Conservation (phyloP, 1,139 yeast species). For the Sugiyamaella paludigena region DNA sequence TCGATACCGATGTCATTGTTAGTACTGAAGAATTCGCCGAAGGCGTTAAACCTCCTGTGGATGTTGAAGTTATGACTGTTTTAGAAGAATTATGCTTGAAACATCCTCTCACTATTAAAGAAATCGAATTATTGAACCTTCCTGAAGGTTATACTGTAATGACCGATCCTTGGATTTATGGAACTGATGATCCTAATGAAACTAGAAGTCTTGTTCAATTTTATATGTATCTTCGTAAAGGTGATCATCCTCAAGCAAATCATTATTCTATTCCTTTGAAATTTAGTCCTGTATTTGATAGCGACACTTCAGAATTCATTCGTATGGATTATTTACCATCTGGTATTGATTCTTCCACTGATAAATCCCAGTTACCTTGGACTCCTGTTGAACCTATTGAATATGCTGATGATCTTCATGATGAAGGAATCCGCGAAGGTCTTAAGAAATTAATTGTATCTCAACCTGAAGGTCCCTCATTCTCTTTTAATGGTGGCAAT, state of each 20-base stretch:
- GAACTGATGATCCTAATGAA: slow-evolving; percentile 50
- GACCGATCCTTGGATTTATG: slow-evolving; percentile 71
- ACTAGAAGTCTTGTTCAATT: slow-evolving; percentile 57
- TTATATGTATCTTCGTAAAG: slow-evolving; percentile 58
- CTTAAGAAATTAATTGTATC: slow-evolving; percentile 63
- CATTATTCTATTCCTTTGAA: slow-evolving; percentile 77
- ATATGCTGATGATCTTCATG: slow-evolving; percentile 21
- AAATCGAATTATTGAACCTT: slow-evolving; percentile 50
- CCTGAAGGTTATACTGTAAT: slow-evolving; percentile 45
- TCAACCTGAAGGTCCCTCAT: slow-evolving; percentile 82
- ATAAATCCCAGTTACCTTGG: slow-evolving; percentile 14
- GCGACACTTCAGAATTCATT: slow-evolving; percentile 55
- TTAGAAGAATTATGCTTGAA: slow-evolving; percentile 51
- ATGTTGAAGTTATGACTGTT: slow-evolving; percentile 60
- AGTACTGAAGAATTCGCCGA: slow-evolving; percentile 52
- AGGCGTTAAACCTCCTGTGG: slow-evolving; percentile 64
- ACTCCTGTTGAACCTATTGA: slow-evolving; percentile 18
- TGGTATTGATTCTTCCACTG: slow-evolving; percentile 45
- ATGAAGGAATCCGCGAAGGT: slow-evolving; percentile 49
- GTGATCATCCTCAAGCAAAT: slow-evolving; percentile 64
- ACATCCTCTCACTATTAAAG: slow-evolving; percentile 56
- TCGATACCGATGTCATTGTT: slow-evolving; percentile 54
- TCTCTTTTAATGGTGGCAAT: slow-evolving; percentile 67
- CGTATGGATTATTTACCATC: slow-evolving; percentile 67
- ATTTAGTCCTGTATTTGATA: slow-evolving; percentile 71